These are phyloP conservation scores for Metschnikowia anglica DNA, from an alignment of 805 yeast genomes.

Conservation along the genomic window DNA sequence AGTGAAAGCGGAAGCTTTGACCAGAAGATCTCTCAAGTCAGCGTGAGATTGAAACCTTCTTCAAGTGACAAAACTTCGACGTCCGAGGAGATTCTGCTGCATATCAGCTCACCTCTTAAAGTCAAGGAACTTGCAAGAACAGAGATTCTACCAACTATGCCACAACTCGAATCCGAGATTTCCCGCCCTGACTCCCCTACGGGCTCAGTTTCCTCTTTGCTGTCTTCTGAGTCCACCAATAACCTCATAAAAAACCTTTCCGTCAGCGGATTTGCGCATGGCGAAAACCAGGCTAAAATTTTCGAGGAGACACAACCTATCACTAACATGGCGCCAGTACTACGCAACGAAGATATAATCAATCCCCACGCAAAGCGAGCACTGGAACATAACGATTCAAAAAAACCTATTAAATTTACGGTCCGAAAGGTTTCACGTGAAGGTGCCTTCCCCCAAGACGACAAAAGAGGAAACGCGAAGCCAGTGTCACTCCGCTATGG, in stretches of 20 bases:
- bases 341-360: neutral
- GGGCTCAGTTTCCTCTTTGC: conserved; percentile 15
- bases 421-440: conserved; percentile 24
- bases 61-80: neutral
- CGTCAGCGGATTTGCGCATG: conserved; percentile 1
- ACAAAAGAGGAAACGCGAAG: neutral
- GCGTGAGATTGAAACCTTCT: neutral
- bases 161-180: neutral
- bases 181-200: conserved; percentile 6
- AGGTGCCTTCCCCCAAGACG: neutral
- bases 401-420: conserved; percentile 22
- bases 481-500: conserved; percentile 18
- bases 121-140: neutral
- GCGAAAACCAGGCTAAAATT: neutral
- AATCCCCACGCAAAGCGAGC: neutral
- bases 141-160: neutral
- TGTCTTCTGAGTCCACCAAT: conserved; percentile 20
- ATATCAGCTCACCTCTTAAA: neutral
- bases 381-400: conserved; percentile 1
- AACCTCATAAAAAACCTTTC: conserved; percentile 18
- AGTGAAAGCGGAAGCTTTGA: too few relatives aligned
- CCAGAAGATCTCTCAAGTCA: too few relatives aligned
- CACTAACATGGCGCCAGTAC: neutral
- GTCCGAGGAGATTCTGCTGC: neutral
- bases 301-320: neutral